Evolutionary conservation across 352 stramenopile genomes (phyloP).

Genomic region (Elongisporangium anandrum): DNA sequence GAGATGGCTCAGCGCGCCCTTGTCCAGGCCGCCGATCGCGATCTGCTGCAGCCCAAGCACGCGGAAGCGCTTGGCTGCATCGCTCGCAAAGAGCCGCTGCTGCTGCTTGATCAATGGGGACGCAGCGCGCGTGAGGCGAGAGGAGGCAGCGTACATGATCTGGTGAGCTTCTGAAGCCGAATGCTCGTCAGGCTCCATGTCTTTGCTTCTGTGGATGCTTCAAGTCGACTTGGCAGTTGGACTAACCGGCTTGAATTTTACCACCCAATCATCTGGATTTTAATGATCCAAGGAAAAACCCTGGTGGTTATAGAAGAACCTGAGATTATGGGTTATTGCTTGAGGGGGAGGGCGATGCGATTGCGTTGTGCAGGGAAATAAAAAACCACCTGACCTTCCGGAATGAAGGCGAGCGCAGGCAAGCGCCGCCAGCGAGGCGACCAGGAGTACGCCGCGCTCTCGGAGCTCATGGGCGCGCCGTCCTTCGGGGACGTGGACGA

Average conservation of each 20-base stretch:
- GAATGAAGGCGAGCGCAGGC: not conserved
- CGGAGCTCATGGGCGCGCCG: slow-evolving; percentile 48
- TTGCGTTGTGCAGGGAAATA: not conserved
- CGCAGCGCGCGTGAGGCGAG: not conserved
- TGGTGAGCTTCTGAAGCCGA: not conserved
- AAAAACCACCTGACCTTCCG: not conserved
- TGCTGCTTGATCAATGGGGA: not conserved
- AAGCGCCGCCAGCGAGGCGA: slow-evolving; percentile 29
- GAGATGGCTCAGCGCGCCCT: slow-evolving; percentile 77
- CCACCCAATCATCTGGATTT: not conserved
- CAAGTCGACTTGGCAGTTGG: not conserved
- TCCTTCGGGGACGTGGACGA: slow-evolving; percentile 46
- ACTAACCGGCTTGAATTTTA: not conserved
- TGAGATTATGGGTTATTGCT: not conserved
- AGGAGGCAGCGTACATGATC: not conserved
- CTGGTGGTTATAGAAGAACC: too few species aligned
- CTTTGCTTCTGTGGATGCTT: not conserved
- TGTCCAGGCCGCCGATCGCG: slow-evolving; percentile 91
- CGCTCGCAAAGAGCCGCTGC: not conserved
- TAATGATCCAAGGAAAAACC: too few species aligned
- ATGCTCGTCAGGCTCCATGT: not conserved
- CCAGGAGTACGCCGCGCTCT: slow-evolving; percentile 59
- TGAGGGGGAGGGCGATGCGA: not conserved
- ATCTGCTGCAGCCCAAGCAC: slow-evolving; percentile 98
- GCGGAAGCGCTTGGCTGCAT: slow-evolving; percentile 49